These are phyloP conservation scores for Trichoderma asperellum DNA, from an alignment of 2,329 filamentous ascomycete species.

Conservation along the genomic window DNA sequence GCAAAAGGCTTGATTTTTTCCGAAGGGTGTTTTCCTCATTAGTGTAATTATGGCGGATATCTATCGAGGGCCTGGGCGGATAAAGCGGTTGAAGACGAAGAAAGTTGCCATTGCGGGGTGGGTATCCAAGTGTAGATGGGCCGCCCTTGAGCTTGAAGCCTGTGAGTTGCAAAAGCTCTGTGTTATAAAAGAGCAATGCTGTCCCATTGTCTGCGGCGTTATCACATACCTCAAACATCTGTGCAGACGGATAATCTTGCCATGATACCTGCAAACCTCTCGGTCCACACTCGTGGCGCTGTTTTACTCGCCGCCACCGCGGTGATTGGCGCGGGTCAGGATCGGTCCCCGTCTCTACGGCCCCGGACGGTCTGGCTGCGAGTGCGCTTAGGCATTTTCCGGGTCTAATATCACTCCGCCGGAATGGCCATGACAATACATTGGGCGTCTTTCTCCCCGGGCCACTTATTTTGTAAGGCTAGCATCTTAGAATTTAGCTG, in stretches of 20 bases:
- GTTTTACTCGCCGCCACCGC: not conserved
- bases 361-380: slow-evolving; percentile 7
- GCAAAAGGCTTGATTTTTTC: not conserved
- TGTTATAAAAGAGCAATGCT: not conserved
- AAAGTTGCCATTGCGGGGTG: not conserved
- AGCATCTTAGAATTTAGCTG: slow-evolving; percentile 3
- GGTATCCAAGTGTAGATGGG: not conserved
- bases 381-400: slow-evolving; percentile 24
- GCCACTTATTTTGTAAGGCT: slow-evolving; percentile 15
- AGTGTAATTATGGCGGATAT: not conserved
- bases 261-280: not conserved
- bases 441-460: slow-evolving; percentile 9
- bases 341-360: slow-evolving; percentile 22
- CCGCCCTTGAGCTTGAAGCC: not conserved
- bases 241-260: slow-evolving; percentile 19
- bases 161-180: not conserved
- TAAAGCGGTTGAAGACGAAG: not conserved
- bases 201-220: not conserved
- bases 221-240: not conserved
- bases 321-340: slow-evolving; percentile 26
- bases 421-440: not conserved
- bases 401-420: slow-evolving; percentile 17
- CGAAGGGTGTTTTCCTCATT: not conserved
- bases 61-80: not conserved
- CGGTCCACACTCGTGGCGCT: slow-evolving; percentile 11